phyloP scores from a whole-genome alignment of 345 rosid species.

The Brassica carinata region DNA sequence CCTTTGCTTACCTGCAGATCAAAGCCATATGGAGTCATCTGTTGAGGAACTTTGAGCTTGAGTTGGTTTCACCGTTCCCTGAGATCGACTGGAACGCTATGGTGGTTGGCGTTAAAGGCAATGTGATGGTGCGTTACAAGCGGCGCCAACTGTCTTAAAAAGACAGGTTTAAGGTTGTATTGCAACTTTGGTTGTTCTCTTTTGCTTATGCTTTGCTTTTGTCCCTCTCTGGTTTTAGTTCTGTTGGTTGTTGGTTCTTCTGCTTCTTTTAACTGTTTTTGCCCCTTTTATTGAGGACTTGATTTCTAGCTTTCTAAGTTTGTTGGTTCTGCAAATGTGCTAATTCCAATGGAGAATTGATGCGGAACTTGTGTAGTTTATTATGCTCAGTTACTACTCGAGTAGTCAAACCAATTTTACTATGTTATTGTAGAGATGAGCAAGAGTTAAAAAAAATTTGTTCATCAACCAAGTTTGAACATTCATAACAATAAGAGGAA shows the following conservation, averaged over 20 bases:
- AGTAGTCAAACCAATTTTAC: neutral
- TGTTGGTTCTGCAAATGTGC: slow-evolving; percentile 17
- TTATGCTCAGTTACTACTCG: neutral
- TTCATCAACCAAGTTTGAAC: no score
- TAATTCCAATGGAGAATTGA: slow-evolving; percentile 23
- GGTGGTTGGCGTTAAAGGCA: slow-evolving; percentile 98
- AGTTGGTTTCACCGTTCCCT: slow-evolving; percentile 90
- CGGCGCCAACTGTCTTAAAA: slow-evolving; percentile 45
- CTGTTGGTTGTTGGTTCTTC: slow-evolving; percentile 25
- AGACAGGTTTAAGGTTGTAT: slow-evolving; percentile 23
- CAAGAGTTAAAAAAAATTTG: no score
- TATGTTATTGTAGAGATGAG: neutral
- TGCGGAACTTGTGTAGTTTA: neutral
- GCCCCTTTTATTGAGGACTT: slow-evolving; percentile 20
- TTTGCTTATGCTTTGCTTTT: neutral
- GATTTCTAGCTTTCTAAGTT: slow-evolving; percentile 21
- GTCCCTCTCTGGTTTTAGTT: slow-evolving; percentile 18
- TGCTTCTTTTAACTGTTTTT: slow-evolving; percentile 8
- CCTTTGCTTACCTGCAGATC: slow-evolving; percentile 96
- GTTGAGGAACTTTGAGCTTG: slow-evolving; percentile 88
- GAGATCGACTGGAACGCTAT: slow-evolving; percentile 99
- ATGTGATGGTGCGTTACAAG: slow-evolving; percentile 92
- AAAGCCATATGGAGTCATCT: slow-evolving; percentile 99
- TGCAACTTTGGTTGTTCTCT: slow-evolving; percentile 8
- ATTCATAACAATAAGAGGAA: no score